phyloP scores from a whole-genome alignment of 1,284 basidiomycete species.

The Marasmius sp. region DNA sequence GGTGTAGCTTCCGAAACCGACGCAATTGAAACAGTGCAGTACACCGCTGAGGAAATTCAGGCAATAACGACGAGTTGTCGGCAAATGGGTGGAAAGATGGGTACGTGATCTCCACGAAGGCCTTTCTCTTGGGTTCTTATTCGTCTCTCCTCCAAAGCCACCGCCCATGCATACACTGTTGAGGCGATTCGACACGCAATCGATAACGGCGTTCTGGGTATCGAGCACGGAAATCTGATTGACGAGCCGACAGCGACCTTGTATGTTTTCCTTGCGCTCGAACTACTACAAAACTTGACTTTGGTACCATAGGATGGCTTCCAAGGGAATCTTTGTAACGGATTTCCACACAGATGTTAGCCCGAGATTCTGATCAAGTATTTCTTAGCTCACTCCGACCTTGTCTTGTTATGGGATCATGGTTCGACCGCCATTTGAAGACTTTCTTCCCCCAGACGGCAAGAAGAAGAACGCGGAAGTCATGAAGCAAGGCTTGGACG shows the following conservation, averaged over 20 bases:
- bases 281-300: neutral
- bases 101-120: slow-evolving; percentile 18
- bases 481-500: slow-evolving; percentile 37
- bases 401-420: slow-evolving; percentile 45
- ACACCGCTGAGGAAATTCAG: slow-evolving; percentile 42
- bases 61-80: slow-evolving; percentile 45
- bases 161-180: slow-evolving; percentile 39
- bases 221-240: slow-evolving; percentile 47
- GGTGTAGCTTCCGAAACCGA: slow-evolving; percentile 46
- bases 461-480: slow-evolving; percentile 43
- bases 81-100: slow-evolving; percentile 40
- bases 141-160: slow-evolving; percentile 19
- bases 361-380: neutral
- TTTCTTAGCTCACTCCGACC: slow-evolving; percentile 39
- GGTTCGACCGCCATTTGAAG: slow-evolving; percentile 42
- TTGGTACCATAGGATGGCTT: slow-evolving; percentile 17
- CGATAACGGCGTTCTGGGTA: slow-evolving; percentile 37
- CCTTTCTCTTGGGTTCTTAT: neutral
- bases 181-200: slow-evolving; percentile 40
- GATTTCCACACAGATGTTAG: neutral
- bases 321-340: slow-evolving; percentile 22
- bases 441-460: slow-evolving; percentile 37
- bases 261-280: slow-evolving; percentile 5
- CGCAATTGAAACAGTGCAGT: slow-evolving; percentile 46
- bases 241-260: slow-evolving; percentile 28